These are phyloP conservation scores for Arabidopsis suecica DNA, from an alignment of 345 rosid genomes.

Conservation along the genomic window DNA sequence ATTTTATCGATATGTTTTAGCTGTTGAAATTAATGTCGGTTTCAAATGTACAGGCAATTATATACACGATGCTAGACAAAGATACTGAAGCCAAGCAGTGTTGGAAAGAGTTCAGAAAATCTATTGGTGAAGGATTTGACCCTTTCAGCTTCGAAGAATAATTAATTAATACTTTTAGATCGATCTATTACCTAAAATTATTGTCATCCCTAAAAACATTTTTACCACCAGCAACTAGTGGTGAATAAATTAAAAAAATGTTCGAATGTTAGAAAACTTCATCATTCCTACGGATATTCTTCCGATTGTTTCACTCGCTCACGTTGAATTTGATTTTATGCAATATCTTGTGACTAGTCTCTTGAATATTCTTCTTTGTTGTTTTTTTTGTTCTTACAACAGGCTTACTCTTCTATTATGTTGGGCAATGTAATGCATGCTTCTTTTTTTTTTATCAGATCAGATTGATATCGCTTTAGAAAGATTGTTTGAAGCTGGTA, in stretches of 20 bases:
- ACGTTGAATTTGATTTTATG: background rate
- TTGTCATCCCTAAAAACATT: background rate
- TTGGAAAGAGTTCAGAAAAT: constrained; percentile 51
- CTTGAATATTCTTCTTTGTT: too few relatives aligned
- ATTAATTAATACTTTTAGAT: constrained; percentile 13
- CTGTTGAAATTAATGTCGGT: constrained; percentile 3
- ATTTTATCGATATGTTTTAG: background rate
- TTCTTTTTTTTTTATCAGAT: too few relatives aligned
- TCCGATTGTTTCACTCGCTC: background rate
- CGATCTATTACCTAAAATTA: background rate
- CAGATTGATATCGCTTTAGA: too few relatives aligned
- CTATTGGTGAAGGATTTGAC: constrained; percentile 49
- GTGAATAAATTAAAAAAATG: background rate
- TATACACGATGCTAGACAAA: constrained; percentile 47
- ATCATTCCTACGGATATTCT: background rate
- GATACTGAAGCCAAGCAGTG: constrained; percentile 47
- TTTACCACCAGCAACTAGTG: background rate
- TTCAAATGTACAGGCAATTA: constrained; percentile 41
- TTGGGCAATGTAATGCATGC: too few relatives aligned
- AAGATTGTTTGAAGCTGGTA: too few relatives aligned
- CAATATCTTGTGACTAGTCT: too few relatives aligned
- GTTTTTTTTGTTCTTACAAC: too few relatives aligned
- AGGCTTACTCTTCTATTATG: background rate
- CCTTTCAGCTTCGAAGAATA: constrained; percentile 39
- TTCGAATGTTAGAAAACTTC: background rate